Percentiles rank a stretch among this genome's conserved stretches.
phyloP scores from a whole-genome alignment of 768 basidiomycete species.

The Galerina marginata region DNA sequence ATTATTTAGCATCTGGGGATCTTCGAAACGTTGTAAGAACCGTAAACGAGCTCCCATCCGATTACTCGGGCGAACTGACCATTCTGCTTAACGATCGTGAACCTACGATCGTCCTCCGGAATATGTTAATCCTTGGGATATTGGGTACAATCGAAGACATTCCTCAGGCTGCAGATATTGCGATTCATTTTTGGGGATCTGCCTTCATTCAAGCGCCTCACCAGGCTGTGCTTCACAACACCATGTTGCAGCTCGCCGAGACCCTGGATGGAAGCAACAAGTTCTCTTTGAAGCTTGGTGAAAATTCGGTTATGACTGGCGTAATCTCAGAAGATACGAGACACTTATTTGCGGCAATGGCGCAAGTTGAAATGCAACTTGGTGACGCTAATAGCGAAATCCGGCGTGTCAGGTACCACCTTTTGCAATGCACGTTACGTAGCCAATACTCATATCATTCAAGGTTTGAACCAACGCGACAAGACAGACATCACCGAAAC shows the following conservation, averaged over 20 bases:
- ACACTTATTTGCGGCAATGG: not conserved
- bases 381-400: constrained; percentile 32
- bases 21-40: constrained; percentile 49
- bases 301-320: constrained; percentile 10
- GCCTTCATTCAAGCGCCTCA: constrained; percentile 42
- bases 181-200: constrained; percentile 56
- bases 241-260: constrained; percentile 24
- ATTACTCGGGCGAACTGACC: constrained; percentile 44
- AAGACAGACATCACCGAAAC: constrained; percentile 44
- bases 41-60: constrained; percentile 46
- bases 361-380: not conserved
- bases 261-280: not conserved
- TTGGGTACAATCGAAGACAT: constrained; percentile 38
- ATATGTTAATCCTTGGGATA: constrained; percentile 46
- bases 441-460: constrained; percentile 28
- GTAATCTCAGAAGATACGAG: not conserved
- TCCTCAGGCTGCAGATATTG: constrained; percentile 43
- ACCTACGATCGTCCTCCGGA: constrained; percentile 38
- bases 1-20: constrained; percentile 50
- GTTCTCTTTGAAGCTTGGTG: constrained; percentile 8
- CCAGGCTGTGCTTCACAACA: constrained; percentile 14
- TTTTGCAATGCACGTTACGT: not conserved
- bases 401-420: not conserved
- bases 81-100: constrained; percentile 48
- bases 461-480: constrained; percentile 39